These are phyloP conservation scores for Colletotrichum tanaceti DNA, from an alignment of 2,329 filamentous ascomycete species.

Conservation along the genomic window DNA sequence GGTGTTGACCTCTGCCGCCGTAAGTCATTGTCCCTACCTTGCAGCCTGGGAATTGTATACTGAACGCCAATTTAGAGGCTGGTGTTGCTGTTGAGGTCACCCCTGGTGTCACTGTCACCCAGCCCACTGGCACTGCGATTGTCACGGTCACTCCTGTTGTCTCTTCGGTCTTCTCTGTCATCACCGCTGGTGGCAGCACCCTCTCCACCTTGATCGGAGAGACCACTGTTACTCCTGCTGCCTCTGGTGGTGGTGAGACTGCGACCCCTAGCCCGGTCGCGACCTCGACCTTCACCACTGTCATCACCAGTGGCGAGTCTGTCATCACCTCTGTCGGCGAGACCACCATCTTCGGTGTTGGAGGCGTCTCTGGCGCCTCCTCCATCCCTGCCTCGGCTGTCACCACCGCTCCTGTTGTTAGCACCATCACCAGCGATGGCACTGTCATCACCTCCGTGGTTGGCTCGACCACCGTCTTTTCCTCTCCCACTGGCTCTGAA, in stretches of 20 bases:
- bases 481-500: conserved; percentile 43
- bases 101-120: conserved; percentile 43
- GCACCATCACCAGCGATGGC: conserved; percentile 33
- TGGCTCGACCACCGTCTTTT: conserved; percentile 44
- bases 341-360: conserved; percentile 45
- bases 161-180: conserved; percentile 39
- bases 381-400: conserved; percentile 17
- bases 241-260: conserved; percentile 16
- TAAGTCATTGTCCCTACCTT: conserved; percentile 43
- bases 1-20: conserved; percentile 54
- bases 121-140: conserved; percentile 28
- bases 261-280: conserved; percentile 47
- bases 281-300: conserved; percentile 46
- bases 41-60: neutral
- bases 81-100: conserved; percentile 40
- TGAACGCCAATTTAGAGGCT: conserved; percentile 20
- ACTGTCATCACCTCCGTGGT: conserved; percentile 33
- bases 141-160: conserved; percentile 29
- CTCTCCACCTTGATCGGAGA: conserved; percentile 50
- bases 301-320: conserved; percentile 43
- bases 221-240: conserved; percentile 25
- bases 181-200: conserved; percentile 51
- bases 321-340: conserved; percentile 46
- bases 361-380: conserved; percentile 31
- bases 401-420: conserved; percentile 39